Evolutionary conservation across 352 stramenopile genomes (phyloP), one percentile per base, ranked within the genome.

Genomic region (Phytopythium boreale): DNA sequence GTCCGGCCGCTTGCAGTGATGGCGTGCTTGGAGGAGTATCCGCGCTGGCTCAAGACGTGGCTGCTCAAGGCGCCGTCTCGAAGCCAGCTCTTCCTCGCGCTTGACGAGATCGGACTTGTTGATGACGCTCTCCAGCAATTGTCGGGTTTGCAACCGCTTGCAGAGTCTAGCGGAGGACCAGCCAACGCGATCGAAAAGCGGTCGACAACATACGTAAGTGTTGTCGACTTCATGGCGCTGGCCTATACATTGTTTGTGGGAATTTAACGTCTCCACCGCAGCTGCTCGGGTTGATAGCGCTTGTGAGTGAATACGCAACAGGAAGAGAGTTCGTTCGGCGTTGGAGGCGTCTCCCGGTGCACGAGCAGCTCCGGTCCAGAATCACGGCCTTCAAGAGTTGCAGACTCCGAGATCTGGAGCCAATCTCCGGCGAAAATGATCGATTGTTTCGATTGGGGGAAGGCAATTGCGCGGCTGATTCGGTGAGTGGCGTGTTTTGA

Each of bases 21-120:
- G 6, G 64, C 63, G 1, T 55, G 78, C 17, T 56, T 89, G 4
- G 73, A 82, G 15, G 36, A 69, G 3, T 50, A 60, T 1, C 69
- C 75, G 43, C 52, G 50, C 19, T 92, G 83, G 83, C 71, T 90
- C 55, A 62, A 67, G 11, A 60, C 70, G 20, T 92, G 83, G 83
- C 34, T 81, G 15, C 58, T 75, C 4, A 86, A 83, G 63, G 56
- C 50, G 4, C 79, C 83, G 27, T 50, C 8, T 70, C n/a, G 58
- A 67, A 7, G 34, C 61, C 37, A 68, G 20, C 19, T 63, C 53
- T 20, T 64, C 56, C 2, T 70, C 63, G 34, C n/a, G 46, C 27
- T 72, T 6, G n/a, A 71, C 29, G 76, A 83, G 34, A 77, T 67
- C 37, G 66, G 74, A 0, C 74, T 84, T 36, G 47, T 78, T 1